These are phyloP conservation scores for Irpex sp. DNA, from an alignment of 1,284 basidiomycete species.

Conservation along the genomic window DNA sequence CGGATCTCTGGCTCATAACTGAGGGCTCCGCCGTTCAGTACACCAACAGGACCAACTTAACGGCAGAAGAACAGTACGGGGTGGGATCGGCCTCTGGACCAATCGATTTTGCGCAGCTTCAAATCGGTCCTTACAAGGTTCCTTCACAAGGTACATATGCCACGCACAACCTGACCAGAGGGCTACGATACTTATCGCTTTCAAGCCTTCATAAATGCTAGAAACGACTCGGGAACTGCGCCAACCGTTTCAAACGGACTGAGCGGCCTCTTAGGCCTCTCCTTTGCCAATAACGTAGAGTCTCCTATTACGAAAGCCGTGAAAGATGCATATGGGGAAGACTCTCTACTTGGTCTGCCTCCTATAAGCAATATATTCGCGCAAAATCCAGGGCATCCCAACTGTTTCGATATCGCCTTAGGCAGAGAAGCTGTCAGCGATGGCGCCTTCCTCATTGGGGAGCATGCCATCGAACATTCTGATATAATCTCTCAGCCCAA, in stretches of 20 bases:
- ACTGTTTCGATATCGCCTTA: constrained; percentile 25
- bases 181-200: neutral
- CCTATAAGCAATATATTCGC: constrained; percentile 19
- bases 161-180: neutral
- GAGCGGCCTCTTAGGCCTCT: constrained; percentile 17
- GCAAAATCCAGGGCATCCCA: constrained; percentile 18
- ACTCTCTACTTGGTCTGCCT: neutral
- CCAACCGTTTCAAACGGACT: constrained; percentile 14
- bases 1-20: constrained; percentile 14
- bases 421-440: constrained; percentile 16
- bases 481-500: constrained; percentile 18
- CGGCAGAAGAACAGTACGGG: constrained; percentile 6
- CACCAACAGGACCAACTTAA: constrained; percentile 12
- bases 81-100: constrained; percentile 19
- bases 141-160: constrained; percentile 22
- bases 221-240: neutral
- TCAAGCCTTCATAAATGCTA: constrained; percentile 24
- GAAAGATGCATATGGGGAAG: constrained; percentile 4
- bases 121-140: constrained; percentile 23
- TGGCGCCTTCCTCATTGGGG: constrained; percentile 20
- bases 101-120: constrained; percentile 23
- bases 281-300: constrained; percentile 14
- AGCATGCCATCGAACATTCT: constrained; percentile 12
- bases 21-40: neutral
- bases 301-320: constrained; percentile 16